Evolutionary conservation across 768 basidiomycete genomes (phyloP).

Genomic region (Russula earlei): DNA sequence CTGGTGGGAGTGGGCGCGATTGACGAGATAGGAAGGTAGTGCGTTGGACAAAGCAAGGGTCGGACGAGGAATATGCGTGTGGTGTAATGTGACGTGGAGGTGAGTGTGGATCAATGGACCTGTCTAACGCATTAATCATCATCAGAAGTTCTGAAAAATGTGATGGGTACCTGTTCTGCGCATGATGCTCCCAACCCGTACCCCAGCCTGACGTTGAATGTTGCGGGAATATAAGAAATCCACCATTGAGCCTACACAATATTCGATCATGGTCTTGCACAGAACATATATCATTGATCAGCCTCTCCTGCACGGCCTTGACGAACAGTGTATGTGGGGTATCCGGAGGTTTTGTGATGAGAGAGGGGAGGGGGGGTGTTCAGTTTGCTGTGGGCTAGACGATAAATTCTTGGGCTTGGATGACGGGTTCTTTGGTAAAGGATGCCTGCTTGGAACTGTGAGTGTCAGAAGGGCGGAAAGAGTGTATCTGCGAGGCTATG

Average conservation of each 20-base stretch:
- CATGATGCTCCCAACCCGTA: slow-evolving; percentile 50
- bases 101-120: slow-evolving; percentile 51
- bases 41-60: slow-evolving; percentile 47
- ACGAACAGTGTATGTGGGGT: slow-evolving; percentile 41
- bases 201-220: slow-evolving; percentile 49
- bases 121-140: slow-evolving; percentile 22
- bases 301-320: slow-evolving; percentile 47
- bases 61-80: slow-evolving; percentile 52
- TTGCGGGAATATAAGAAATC: slow-evolving; percentile 49
- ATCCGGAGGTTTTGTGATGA: slow-evolving; percentile 38
- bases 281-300: slow-evolving; percentile 42
- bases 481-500: slow-evolving; percentile 34
- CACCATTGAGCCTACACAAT: slow-evolving; percentile 46
- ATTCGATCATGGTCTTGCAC: slow-evolving; percentile 24
- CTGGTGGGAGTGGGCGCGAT: slow-evolving; percentile 38
- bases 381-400: slow-evolving; percentile 15
- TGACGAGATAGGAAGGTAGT: slow-evolving; percentile 42
- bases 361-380: slow-evolving; percentile 25
- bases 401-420: slow-evolving; percentile 26
- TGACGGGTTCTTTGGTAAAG: slow-evolving; percentile 32
- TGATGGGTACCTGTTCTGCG: slow-evolving; percentile 35
- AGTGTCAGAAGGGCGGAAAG: slow-evolving; percentile 40
- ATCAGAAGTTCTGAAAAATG: slow-evolving; percentile 10
- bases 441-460: slow-evolving; percentile 45
- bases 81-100: slow-evolving; percentile 20